These are phyloP conservation scores for Cutaneotrichosporon sp. DNA, from an alignment of 1,284 basidiomycete genomes.

Conservation along the genomic window DNA sequence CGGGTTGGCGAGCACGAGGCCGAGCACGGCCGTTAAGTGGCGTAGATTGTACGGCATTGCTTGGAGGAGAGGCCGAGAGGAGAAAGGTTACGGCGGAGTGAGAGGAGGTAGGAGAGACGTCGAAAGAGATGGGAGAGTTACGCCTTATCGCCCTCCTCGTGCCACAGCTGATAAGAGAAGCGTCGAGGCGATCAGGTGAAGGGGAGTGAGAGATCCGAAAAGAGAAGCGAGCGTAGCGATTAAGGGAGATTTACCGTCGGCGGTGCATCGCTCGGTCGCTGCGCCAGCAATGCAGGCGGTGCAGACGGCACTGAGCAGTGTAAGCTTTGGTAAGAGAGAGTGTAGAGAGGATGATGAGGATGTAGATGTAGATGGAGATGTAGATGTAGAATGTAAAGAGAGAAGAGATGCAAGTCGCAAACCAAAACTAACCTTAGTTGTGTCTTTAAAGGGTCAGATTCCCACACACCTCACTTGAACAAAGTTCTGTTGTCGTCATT, in stretches of 20 bases:
- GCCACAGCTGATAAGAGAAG: background rate
- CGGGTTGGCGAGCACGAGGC: constrained; percentile 10
- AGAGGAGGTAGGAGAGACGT: background rate
- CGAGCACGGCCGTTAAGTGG: background rate
- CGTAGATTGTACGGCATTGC: background rate
- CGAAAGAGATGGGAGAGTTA: background rate
- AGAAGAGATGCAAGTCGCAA: no score
- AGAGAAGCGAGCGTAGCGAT: background rate
- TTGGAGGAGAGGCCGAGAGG: no score
- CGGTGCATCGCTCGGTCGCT: background rate
- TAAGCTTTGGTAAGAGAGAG: background rate
- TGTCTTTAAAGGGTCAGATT: background rate
- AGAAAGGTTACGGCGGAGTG: background rate
- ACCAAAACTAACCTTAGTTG: no score
- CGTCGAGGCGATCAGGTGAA: background rate
- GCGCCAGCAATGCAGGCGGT: background rate
- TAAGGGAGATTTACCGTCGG: background rate
- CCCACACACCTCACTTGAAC: background rate
- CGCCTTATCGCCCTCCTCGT: background rate
- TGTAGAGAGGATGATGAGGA: background rate
- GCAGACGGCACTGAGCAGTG: background rate
- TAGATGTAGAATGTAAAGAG: no score
- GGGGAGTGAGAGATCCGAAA: background rate
- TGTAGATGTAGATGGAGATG: background rate
- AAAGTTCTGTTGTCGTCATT: no score